Evolutionary conservation across 164 flowering plant genomes (phyloP).

Genomic region (Amborella trichopoda): DNA sequence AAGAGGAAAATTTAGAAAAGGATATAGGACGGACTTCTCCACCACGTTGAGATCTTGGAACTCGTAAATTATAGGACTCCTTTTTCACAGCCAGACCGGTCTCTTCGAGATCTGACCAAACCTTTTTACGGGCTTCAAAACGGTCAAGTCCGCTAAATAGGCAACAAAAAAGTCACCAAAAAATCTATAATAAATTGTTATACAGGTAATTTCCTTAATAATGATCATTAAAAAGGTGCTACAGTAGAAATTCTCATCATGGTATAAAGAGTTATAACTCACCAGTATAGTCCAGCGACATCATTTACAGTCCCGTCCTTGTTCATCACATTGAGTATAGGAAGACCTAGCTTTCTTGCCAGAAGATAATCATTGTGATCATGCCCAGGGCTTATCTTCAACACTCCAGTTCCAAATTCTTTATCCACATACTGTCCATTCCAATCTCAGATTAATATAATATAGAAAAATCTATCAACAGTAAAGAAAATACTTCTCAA

Average conservation of each 20-base stretch:
- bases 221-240: too few relatives aligned
- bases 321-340: constrained; percentile 94
- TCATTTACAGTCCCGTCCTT: constrained; percentile 96
- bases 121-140: constrained; percentile 87
- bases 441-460: neutral
- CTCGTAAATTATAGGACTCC: constrained; percentile 66
- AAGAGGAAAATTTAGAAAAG: neutral
- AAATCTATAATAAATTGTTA: too few relatives aligned
- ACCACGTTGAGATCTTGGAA: constrained; percentile 96
- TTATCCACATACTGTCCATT: constrained; percentile 70
- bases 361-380: constrained; percentile 94
- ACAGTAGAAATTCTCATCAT: too few relatives aligned
- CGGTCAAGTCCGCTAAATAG: constrained; percentile 81
- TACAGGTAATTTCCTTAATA: too few relatives aligned
- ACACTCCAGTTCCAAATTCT: constrained; percentile 95
- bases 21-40: constrained; percentile 55
- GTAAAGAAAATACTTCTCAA: too few relatives aligned
- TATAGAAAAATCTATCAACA: too few relatives aligned
- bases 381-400: constrained; percentile 99
- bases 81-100: constrained; percentile 82
- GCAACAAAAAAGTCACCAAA: too few relatives aligned
- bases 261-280: too few relatives aligned
- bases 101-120: constrained; percentile 91
- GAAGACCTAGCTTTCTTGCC: constrained; percentile 92
- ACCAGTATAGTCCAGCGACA: constrained; percentile 86